phyloP scores from a whole-genome alignment of 2,329 filamentous ascomycete genomes.

The Chrysosporium queenslandicum region DNA sequence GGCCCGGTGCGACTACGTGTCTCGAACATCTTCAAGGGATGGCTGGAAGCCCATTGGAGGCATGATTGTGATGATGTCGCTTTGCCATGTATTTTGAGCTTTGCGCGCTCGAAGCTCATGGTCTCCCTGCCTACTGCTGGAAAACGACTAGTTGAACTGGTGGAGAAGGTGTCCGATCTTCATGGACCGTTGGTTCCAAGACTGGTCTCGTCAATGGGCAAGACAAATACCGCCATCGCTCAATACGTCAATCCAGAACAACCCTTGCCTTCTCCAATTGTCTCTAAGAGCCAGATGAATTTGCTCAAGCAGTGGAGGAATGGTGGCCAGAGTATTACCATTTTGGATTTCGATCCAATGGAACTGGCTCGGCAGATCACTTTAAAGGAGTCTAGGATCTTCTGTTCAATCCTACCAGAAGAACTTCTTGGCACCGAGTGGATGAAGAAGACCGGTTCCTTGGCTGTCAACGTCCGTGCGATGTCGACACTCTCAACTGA shows the following conservation, averaged over 20 bases:
- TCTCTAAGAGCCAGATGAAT: slow-evolving; percentile 68
- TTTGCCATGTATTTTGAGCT: slow-evolving; percentile 63
- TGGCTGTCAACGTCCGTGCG: slow-evolving; percentile 80
- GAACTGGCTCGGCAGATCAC: slow-evolving; percentile 90
- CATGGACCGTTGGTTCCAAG: slow-evolving; percentile 71
- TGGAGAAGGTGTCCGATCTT: slow-evolving; percentile 63
- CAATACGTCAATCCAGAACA: slow-evolving; percentile 61
- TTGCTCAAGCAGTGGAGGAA: slow-evolving; percentile 64
- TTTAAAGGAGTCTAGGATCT: slow-evolving; percentile 80
- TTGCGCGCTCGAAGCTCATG: slow-evolving; percentile 64
- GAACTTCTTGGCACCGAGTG: slow-evolving; percentile 87
- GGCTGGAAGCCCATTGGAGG: slow-evolving; percentile 93
- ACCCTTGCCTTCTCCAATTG: slow-evolving; percentile 56
- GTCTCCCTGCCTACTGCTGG: slow-evolving; percentile 64
- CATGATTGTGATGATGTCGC: slow-evolving; percentile 69
- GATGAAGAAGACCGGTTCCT: slow-evolving; percentile 74
- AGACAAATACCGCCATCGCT: slow-evolving; percentile 66
- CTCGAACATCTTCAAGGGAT: slow-evolving; percentile 94
- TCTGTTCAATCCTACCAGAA: slow-evolving; percentile 83
- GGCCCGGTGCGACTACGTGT: slow-evolving; percentile 77
- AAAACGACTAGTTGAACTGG: slow-evolving; percentile 67
- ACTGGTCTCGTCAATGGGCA: slow-evolving; percentile 74
- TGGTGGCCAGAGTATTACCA: slow-evolving; percentile 58
- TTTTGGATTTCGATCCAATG: slow-evolving; percentile 82
- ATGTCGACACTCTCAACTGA: slow-evolving; percentile 92